phyloP scores from a whole-genome alignment of 2,329 filamentous ascomycete species.

The Gnomoniopsis sp. region DNA sequence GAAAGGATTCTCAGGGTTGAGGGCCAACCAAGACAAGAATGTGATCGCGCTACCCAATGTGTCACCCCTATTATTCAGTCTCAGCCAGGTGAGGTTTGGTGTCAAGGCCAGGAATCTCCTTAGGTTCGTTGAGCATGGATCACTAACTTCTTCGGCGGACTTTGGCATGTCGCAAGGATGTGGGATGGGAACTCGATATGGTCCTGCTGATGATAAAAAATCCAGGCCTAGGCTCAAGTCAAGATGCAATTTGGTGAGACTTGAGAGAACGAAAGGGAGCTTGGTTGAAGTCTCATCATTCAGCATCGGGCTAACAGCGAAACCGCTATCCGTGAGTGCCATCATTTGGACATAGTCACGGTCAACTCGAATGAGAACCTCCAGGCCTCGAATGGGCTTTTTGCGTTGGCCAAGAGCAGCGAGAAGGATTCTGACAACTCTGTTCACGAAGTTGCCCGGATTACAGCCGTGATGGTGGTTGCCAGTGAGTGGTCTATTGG shows the following conservation, averaged over 20 bases:
- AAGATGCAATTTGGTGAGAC: conserved; percentile 45
- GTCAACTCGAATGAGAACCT: conserved; percentile 39
- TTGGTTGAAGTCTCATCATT: conserved; percentile 22
- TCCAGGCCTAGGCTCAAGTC: conserved; percentile 17
- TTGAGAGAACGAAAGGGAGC: conserved; percentile 38
- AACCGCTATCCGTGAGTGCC: conserved; percentile 38
- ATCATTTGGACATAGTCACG: conserved; percentile 6
- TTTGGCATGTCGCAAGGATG: neutral
- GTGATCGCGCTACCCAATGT: conserved; percentile 7
- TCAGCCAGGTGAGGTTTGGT: conserved; percentile 46
- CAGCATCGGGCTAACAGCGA: conserved; percentile 41
- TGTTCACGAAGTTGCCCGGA: conserved; percentile 24
- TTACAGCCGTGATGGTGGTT: neutral
- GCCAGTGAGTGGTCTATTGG: neutral
- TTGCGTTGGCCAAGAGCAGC: conserved; percentile 39
- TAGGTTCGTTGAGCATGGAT: conserved; percentile 20
- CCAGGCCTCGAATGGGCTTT: conserved; percentile 38
- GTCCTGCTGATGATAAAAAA: too few relatives aligned
- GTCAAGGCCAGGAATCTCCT: conserved; percentile 37
- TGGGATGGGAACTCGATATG: neutral
- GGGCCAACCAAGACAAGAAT: conserved; percentile 38
- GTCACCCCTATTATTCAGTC: conserved; percentile 44
- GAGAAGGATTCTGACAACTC: conserved; percentile 38
- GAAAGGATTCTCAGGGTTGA: conserved; percentile 10
- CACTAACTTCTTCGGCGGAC: conserved; percentile 7